Conservation (phyloP, 345 rosid genomes). For the Salix purpurea region DNA sequence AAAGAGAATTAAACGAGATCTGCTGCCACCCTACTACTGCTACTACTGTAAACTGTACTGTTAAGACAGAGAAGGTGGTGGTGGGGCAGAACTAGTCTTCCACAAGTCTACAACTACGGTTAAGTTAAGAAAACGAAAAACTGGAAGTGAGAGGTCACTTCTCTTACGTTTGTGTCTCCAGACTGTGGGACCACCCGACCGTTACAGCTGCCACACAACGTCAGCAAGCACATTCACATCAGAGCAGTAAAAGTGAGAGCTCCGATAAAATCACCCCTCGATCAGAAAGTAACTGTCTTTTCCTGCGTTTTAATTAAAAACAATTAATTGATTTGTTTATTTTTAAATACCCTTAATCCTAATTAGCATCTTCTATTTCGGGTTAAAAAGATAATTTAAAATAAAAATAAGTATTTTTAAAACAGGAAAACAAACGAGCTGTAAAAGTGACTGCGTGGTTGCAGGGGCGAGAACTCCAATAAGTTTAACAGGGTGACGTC, state of each 20-base stretch:
- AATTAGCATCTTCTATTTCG: too few relatives aligned
- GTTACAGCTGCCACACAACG: slow-evolving; percentile 6
- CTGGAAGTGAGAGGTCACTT: not conserved
- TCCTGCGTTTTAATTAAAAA: too few relatives aligned
- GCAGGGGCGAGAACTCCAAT: not conserved
- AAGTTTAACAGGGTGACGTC: not conserved
- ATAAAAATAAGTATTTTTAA: too few relatives aligned
- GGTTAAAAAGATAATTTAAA: too few relatives aligned
- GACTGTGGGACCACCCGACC: slow-evolving; percentile 20
- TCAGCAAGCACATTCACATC: slow-evolving; percentile 6
- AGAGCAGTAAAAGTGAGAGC: not conserved
- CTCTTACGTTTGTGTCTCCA: not conserved
- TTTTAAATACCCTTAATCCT: too few relatives aligned
- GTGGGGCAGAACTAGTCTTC: not conserved
- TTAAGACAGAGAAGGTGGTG: not conserved
- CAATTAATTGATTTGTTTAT: too few relatives aligned
- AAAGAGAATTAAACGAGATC: not conserved
- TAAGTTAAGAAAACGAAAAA: not conserved
- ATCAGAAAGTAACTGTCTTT: too few relatives aligned
- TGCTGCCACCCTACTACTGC: not conserved
- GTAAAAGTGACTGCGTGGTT: not conserved
- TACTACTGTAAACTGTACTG: not conserved
- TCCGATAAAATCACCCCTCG: not conserved
- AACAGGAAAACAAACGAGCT: too few relatives aligned
- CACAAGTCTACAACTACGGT: not conserved